A percentile compares a stretch with the other conserved stretches of the same genome.
phyloP scores from a whole-genome alignment of 768 basidiomycete species.

The Crassisporium funariophilum region DNA sequence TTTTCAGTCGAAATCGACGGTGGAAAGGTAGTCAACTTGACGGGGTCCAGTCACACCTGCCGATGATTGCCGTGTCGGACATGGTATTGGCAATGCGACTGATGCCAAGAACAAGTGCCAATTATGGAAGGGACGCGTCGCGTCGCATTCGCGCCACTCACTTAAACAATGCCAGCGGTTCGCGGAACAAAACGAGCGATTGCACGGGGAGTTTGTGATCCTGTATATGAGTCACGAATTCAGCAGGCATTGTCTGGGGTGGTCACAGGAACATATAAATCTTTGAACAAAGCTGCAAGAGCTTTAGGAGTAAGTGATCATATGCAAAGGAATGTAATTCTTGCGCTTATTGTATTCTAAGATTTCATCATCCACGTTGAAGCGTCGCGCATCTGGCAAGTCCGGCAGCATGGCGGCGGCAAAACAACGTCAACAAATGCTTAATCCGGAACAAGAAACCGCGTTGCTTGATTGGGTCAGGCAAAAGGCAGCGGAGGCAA shows the following conservation, averaged over 20 bases:
- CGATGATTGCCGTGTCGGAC: too few relatives aligned
- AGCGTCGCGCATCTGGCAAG: background rate
- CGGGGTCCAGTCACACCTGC: too few relatives aligned
- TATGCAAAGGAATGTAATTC: background rate
- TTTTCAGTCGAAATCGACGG: too few relatives aligned
- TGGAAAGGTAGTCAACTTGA: too few relatives aligned
- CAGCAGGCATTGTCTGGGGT: background rate
- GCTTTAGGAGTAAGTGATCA: background rate
- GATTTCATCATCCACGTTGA: background rate
- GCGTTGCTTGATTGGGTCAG: constrained; percentile 11
- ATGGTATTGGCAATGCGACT: too few relatives aligned
- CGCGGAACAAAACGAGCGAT: too few relatives aligned
- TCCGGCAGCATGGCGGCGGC: background rate
- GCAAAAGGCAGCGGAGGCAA: background rate
- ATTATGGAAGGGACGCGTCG: too few relatives aligned
- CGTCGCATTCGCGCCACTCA: too few relatives aligned
- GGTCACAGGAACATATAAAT: background rate
- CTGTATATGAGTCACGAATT: background rate
- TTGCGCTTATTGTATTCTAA: background rate
- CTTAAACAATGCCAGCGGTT: too few relatives aligned
- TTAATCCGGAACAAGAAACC: constrained; percentile 1
- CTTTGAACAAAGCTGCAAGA: background rate
- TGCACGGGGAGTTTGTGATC: too few relatives aligned
- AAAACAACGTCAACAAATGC: constrained; percentile 1
- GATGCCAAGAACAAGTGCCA: too few relatives aligned